phyloP scores from a whole-genome alignment of 2,329 filamentous ascomycete species.

The Fusarium pininemorale region DNA sequence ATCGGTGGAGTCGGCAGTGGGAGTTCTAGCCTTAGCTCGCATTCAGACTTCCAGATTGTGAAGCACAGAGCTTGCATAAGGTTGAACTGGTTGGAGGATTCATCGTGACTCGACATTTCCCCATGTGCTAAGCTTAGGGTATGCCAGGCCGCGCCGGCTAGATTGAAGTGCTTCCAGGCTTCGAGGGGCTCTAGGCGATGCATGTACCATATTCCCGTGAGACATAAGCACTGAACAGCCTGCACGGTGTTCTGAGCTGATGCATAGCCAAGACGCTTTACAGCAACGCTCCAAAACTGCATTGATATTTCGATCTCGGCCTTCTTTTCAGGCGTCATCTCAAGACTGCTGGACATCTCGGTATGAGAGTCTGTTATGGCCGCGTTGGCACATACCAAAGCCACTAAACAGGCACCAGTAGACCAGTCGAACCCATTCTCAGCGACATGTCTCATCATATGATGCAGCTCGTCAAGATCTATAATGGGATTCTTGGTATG shows the following conservation, averaged over 20 bases:
- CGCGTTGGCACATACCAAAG: not conserved
- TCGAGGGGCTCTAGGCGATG: not conserved
- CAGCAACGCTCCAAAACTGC: not conserved
- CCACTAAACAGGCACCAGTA: rapidly evolving
- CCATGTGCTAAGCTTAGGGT: not conserved
- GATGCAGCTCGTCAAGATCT: not conserved
- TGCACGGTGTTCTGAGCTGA: not conserved
- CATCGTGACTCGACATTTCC: not conserved
- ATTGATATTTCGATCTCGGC: not conserved
- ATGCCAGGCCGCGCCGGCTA: not conserved
- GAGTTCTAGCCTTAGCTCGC: not conserved
- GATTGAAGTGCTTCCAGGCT: not conserved
- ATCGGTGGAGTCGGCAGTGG: not conserved
- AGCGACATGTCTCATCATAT: not conserved
- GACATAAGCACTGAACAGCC: not conserved
- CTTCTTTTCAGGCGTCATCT: not conserved
- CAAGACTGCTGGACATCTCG: not conserved
- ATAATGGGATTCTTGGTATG: not conserved
- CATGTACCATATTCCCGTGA: not conserved
- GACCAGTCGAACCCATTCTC: not conserved
- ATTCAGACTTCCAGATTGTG: not conserved
- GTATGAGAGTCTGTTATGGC: not conserved
- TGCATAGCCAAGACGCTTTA: not conserved
- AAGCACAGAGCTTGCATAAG: not conserved
- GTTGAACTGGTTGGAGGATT: not conserved